Conservation (phyloP, 345 rosid species). For the Lumnitzera littorea region DNA sequence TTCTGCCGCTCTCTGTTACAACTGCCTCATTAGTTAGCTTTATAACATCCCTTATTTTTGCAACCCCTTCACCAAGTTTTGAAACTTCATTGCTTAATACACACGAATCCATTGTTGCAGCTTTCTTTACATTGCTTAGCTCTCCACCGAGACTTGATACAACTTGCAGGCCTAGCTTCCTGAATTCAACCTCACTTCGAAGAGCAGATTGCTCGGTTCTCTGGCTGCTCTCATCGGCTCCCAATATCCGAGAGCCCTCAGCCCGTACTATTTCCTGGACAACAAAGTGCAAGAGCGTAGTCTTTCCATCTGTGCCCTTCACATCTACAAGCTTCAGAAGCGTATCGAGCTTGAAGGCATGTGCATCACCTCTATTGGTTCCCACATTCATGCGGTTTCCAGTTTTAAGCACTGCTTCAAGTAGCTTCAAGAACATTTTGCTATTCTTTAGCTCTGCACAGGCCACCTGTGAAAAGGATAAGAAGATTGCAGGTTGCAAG, state of each 20-base stretch:
- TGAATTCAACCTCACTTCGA: conserved; percentile 54
- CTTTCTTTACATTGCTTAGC: conserved; percentile 74
- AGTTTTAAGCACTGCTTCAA: conserved; percentile 89
- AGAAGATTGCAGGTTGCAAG: background rate
- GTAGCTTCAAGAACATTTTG: conserved; percentile 76
- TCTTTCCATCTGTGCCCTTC: conserved; percentile 85
- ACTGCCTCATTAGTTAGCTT: conserved; percentile 28
- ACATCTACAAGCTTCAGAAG: conserved; percentile 81
- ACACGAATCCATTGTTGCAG: conserved; percentile 79
- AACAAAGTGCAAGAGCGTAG: conserved; percentile 84
- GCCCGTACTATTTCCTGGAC: conserved; percentile 81
- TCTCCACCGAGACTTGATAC: conserved; percentile 78
- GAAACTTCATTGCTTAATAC: conserved; percentile 49
- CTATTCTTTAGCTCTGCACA: conserved; percentile 72
- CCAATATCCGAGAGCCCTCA: conserved; percentile 61
- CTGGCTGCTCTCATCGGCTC: conserved; percentile 18
- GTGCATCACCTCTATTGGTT: conserved; percentile 90
- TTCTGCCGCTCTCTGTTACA: conserved; percentile 23
- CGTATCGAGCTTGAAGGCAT: conserved; percentile 93
- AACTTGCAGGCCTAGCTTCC: conserved; percentile 83
- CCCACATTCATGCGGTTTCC: conserved; percentile 95
- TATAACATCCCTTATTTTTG: conserved; percentile 43
- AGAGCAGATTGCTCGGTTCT: conserved; percentile 32
- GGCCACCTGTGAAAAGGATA: conserved; percentile 45
- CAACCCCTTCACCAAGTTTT: conserved; percentile 46